These are phyloP conservation scores for Macrolepiota albuminosa DNA, from an alignment of 768 basidiomycete species.

Conservation along the genomic window DNA sequence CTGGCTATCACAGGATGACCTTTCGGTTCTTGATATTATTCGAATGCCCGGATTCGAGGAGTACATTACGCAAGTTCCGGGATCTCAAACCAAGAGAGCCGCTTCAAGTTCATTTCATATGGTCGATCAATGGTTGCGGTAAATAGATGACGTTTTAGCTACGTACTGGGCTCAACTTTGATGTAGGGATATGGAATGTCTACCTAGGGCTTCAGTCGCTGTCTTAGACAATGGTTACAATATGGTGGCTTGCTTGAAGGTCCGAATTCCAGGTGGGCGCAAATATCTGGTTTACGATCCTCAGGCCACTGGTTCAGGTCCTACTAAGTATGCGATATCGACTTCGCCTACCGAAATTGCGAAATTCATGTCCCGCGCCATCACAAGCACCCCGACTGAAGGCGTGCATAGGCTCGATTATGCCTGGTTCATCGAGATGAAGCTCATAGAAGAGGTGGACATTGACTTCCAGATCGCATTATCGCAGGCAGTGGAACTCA, in stretches of 20 bases:
- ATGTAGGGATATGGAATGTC: background rate
- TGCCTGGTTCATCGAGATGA: background rate
- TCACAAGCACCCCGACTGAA: background rate
- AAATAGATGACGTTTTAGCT: background rate
- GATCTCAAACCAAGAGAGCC: background rate
- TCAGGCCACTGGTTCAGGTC: background rate
- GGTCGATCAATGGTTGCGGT: background rate
- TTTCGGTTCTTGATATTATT: background rate
- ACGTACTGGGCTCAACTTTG: background rate
- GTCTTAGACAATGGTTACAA: slow-evolving; percentile 1
- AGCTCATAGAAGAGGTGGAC: background rate
- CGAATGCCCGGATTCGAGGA: background rate
- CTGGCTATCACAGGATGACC: background rate
- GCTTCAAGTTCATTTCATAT: background rate
- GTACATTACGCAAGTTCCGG: background rate
- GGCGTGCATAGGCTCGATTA: background rate
- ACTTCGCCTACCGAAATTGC: background rate
- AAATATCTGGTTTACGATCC: slow-evolving; percentile 1
- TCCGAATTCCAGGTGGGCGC: background rate
- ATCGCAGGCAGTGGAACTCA: background rate
- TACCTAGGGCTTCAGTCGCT: background rate
- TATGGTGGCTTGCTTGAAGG: background rate
- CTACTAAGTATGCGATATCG: background rate
- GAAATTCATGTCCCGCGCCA: background rate
- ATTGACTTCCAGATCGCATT: background rate